Evolutionary conservation across 768 basidiomycete species (phyloP), one percentile per base, ranked within the genome.

Genomic region (Boletales sp.): DNA sequence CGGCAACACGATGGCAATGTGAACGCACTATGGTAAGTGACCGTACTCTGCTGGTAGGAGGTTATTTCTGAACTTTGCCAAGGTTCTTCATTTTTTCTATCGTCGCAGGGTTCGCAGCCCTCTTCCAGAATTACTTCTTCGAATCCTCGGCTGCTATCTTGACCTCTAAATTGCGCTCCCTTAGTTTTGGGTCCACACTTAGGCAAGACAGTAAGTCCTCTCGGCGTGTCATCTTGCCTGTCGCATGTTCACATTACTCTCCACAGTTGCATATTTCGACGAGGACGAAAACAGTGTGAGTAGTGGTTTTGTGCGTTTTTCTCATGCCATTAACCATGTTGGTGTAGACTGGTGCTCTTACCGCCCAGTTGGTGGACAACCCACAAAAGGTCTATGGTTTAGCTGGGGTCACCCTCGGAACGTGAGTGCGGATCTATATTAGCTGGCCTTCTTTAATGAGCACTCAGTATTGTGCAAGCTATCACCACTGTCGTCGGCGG

Each of bases 311-410:
- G 4, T 13, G 19, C 11, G 2, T 4, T 8, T n/a, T 8, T 18
- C 17, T 19, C 21, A 21, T 21, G 21, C 2, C 21, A 21, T 21
- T 46, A 12, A 59, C 18, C 4, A 18, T 8, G 1, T 21, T 3
- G 12, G 14, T 49, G 7, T 60, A 86, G 80, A 87, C 91, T 10
- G 95, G 95, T 50, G 75, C 80, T 38, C 73, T 97, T 47, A 94
- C 91, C 4, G 79, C 88, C 1, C 74, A 74, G 46, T 72, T 98
- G 41, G 85, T 88, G 48, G 91, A 94, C 50, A 86, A 90, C 61
- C 86, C 94, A 2, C 89, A 93, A 59, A 94, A 94, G 63, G 79
- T 96, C 55, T 85, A 85, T 48, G 92, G 93, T 61, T 74, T 94
- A 42, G 89, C 90, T 48, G 94, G 92, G 47, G 73, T 88, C 50